Conservation (phyloP, 2,329 filamentous ascomycete species). For the Aureobasidium sp. region DNA sequence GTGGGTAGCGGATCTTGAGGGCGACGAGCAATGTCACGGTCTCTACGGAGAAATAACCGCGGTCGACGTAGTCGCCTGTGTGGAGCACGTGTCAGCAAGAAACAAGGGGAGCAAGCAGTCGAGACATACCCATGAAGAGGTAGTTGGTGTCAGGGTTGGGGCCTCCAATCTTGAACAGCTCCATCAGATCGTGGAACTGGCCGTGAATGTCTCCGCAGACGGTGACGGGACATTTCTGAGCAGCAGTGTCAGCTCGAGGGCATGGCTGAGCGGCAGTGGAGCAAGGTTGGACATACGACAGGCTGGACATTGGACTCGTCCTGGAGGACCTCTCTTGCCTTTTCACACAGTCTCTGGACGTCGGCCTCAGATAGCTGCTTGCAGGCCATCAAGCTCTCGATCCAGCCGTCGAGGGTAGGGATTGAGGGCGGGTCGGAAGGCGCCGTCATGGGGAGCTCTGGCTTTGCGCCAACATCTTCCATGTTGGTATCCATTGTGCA, state of each 20-base stretch:
- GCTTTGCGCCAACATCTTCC: slow-evolving; percentile 90
- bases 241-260: slow-evolving; percentile 1
- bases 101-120: slow-evolving; percentile 13
- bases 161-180: slow-evolving; percentile 97
- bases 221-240: slow-evolving; percentile 87
- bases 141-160: slow-evolving; percentile 99
- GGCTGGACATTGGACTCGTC: slow-evolving; percentile 98
- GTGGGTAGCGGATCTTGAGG: slow-evolving; percentile 86
- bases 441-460: slow-evolving; percentile 60
- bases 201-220: slow-evolving; percentile 99
- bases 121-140: slow-evolving; percentile 86
- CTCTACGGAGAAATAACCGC: slow-evolving; percentile 98
- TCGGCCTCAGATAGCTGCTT: slow-evolving; percentile 94
- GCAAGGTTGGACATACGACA: slow-evolving; percentile 60
- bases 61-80: slow-evolving; percentile 91
- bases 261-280: not conserved
- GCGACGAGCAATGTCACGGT: slow-evolving; percentile 94
- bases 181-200: slow-evolving; percentile 98
- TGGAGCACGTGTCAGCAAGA: slow-evolving; percentile 20
- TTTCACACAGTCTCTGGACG: slow-evolving; percentile 94
- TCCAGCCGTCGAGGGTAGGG: slow-evolving; percentile 93
- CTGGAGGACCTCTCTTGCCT: slow-evolving; percentile 93
- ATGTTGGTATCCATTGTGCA: slow-evolving; percentile 87
- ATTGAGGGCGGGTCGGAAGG: slow-evolving; percentile 84
- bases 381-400: slow-evolving; percentile 96